A percentile compares a stretch with the other conserved stretches of the same genome.
Evolutionary conservation across 2,329 filamentous ascomycete species (phyloP).

Genomic region (Fusarium liriodendri): DNA sequence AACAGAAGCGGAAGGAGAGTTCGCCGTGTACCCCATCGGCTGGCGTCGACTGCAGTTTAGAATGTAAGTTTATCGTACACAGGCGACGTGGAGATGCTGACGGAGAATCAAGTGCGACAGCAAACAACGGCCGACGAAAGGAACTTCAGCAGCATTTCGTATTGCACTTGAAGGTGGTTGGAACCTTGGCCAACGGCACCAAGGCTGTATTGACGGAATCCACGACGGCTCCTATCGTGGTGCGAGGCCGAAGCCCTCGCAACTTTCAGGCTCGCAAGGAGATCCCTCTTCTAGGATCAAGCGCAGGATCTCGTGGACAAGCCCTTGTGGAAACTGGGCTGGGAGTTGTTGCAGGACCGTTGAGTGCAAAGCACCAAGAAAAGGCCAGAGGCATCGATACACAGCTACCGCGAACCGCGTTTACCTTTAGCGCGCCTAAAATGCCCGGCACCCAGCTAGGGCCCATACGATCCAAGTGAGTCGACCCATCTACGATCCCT

Average conservation of each 20-base stretch:
- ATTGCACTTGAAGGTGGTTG: conserved; percentile 86
- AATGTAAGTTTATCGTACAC: conserved; percentile 63
- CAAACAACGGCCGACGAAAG: conserved; percentile 94
- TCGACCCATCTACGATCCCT: conserved; percentile 29
- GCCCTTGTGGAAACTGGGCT: conserved; percentile 73
- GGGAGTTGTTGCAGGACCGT: conserved; percentile 68
- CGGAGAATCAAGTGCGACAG: conserved; percentile 74
- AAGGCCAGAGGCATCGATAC: conserved; percentile 64
- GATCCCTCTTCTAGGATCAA: conserved; percentile 83
- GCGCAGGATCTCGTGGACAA: conserved; percentile 82
- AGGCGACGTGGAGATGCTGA: conserved; percentile 15
- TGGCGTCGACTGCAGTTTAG: conserved; percentile 95
- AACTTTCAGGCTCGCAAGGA: conserved; percentile 97
- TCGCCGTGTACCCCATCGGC: conserved; percentile 89
- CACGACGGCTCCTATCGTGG: conserved; percentile 90
- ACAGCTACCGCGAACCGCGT: conserved; percentile 66
- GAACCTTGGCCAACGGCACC: conserved; percentile 83
- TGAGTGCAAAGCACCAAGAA: conserved; percentile 66
- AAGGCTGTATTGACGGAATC: conserved; percentile 87
- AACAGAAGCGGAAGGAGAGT: conserved; percentile 76
- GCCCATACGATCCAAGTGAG: conserved; percentile 69
- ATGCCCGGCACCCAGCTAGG: conserved; percentile 64
- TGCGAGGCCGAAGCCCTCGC: conserved; percentile 89
- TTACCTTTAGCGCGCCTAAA: conserved; percentile 69
- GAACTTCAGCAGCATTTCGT: conserved; percentile 98